These are phyloP conservation scores for Pseudopyricularia cyperi DNA, from an alignment of 2,329 filamentous ascomycete species.

Conservation along the genomic window DNA sequence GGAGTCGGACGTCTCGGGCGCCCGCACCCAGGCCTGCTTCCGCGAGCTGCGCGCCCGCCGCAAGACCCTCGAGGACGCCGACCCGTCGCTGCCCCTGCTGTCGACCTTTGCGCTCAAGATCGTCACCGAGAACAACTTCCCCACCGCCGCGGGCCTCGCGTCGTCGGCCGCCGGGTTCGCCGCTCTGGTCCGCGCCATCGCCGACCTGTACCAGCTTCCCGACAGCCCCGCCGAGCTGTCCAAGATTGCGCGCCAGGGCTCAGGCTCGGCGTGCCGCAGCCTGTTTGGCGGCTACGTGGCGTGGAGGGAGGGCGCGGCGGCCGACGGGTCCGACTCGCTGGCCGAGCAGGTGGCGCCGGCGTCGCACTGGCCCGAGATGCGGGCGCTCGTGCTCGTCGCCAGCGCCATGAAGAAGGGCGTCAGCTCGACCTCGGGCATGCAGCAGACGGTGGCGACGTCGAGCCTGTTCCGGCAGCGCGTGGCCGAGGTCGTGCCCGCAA, in stretches of 20 bases:
- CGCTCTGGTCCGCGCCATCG: conserved; percentile 69
- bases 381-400: conserved; percentile 79
- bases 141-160: conserved; percentile 82
- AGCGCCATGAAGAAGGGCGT: conserved; percentile 94
- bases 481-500: conserved; percentile 47
- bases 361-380: conserved; percentile 91
- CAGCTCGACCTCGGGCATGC: conserved; percentile 87
- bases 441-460: conserved; percentile 86
- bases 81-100: conserved; percentile 70
- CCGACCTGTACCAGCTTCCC: conserved; percentile 78
- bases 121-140: conserved; percentile 97
- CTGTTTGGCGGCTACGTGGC: conserved; percentile 93
- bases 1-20: conserved; percentile 70
- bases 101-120: conserved; percentile 67
- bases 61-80: conserved; percentile 55
- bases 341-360: conserved; percentile 82
- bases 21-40: conserved; percentile 90
- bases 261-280: conserved; percentile 84
- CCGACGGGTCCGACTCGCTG: conserved; percentile 74
- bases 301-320: conserved; percentile 68
- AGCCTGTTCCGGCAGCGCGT: conserved; percentile 73
- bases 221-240: conserved; percentile 73
- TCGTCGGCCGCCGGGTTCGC: conserved; percentile 59
- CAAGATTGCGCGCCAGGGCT: conserved; percentile 82
- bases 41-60: conserved; percentile 71